Percentiles rank a stretch among this genome's conserved stretches.
Evolutionary conservation across 345 rosid species (phyloP).

Genomic region (Eucalyptus polybractea): DNA sequence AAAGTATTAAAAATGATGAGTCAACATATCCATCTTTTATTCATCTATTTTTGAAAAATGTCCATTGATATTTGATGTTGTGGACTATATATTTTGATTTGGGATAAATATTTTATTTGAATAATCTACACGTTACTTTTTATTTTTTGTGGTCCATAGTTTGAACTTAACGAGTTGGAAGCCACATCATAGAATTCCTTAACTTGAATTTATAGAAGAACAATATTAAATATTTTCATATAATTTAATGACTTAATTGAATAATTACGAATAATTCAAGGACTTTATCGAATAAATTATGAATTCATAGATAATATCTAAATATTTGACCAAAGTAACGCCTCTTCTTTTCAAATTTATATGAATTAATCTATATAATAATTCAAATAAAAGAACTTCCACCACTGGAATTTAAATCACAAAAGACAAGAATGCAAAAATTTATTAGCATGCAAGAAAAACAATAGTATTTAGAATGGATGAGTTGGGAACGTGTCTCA

Average conservation of each 20-base stretch:
- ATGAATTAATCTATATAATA: background rate
- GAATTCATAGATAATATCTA: accelerated
- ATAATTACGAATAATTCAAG: accelerated
- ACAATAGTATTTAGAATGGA: background rate
- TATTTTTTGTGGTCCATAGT: background rate
- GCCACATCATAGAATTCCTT: background rate
- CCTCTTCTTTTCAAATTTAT: background rate
- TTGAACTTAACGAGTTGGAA: background rate
- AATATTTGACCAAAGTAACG: background rate
- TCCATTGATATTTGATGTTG: background rate
- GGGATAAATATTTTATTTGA: background rate
- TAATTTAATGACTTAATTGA: background rate
- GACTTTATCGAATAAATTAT: accelerated
- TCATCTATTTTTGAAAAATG: background rate
- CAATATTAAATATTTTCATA: background rate
- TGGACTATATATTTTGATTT: background rate
- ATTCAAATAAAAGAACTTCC: background rate
- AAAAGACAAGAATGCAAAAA: background rate
- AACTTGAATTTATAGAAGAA: background rate
- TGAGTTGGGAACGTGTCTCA: background rate
- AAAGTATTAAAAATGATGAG: background rate
- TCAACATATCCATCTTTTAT: background rate
- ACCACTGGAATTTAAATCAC: background rate
- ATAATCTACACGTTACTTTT: background rate
- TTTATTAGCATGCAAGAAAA: background rate